Percentiles rank a stretch among this genome's conserved stretches.
These are phyloP conservation scores for Apiosordaria backusii DNA, from an alignment of 495 filamentous ascomycete species.

Conservation along the genomic window DNA sequence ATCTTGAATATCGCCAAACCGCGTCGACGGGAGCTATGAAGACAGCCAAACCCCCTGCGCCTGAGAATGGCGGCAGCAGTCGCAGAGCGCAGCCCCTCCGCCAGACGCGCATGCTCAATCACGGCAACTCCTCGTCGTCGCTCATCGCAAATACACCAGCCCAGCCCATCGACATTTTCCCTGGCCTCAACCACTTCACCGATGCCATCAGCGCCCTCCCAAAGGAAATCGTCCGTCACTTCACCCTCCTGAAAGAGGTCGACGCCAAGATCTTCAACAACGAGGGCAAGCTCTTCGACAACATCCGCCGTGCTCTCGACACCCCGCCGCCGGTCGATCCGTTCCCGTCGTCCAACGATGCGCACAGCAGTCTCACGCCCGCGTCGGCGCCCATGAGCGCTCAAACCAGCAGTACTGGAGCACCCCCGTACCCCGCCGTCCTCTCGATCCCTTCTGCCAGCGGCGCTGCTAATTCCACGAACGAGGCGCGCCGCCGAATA, in stretches of 20 bases:
- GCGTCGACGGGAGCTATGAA: conserved; percentile 40
- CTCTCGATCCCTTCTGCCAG: conserved; percentile 32
- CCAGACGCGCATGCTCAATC: conserved; percentile 52
- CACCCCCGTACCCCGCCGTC: conserved; percentile 27
- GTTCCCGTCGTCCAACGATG: conserved; percentile 37
- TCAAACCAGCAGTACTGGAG: conserved; percentile 42
- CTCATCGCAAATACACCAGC: conserved; percentile 31
- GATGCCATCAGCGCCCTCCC: conserved; percentile 90
- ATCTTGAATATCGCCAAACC: background rate
- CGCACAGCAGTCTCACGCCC: conserved; percentile 40
- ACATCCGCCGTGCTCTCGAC: conserved; percentile 64
- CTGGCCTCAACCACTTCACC: conserved; percentile 89
- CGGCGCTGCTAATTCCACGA: conserved; percentile 42
- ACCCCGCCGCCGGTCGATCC: conserved; percentile 47
- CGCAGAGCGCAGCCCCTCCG: conserved; percentile 58
- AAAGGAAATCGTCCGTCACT: conserved; percentile 90
- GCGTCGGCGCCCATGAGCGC: conserved; percentile 43
- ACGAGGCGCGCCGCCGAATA: conserved; percentile 58
- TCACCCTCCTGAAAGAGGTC: conserved; percentile 91
- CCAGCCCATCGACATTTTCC: conserved; percentile 66
- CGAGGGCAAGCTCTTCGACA: conserved; percentile 64
- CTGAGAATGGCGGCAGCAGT: conserved; percentile 40
- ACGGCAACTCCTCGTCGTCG: conserved; percentile 40
- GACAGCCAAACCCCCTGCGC: conserved; percentile 44
- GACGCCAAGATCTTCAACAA: conserved; percentile 87